Base-by-base conservation (phyloP, 164 flowering plant genomes). In the Tinospora cordifolia region DNA sequence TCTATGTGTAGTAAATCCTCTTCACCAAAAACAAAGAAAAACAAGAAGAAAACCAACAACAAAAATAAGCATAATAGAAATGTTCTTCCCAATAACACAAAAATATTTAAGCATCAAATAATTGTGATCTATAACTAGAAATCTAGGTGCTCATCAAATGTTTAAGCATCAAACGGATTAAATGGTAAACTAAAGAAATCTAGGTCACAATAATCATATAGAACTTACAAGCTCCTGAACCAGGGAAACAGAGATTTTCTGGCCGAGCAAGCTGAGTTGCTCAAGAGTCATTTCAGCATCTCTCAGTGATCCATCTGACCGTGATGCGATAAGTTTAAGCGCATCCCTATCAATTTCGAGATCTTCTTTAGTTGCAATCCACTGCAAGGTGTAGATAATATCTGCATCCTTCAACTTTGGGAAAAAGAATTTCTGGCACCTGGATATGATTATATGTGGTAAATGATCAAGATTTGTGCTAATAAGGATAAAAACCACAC, bases 241-340 rank as follows among this genome's bases (percentile, higher is more conserved):
- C 67, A 95, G 80, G 57, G 88, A 78, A 69, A 91, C 84, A 3
- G 94, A 86, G 54, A 95, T 92, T 81, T 79, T 87, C 81, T 87
- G 91, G 19, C 99, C 99, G 66, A 95, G 91, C 76, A 92, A 88
- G 80, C 97, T 92, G 76, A 95, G 81, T 76, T 95, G 99, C 78
- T 95, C 99, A 67, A 95, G 90, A 71, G 97, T 95, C 99, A 95
- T 95, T 81, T 91, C 89, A 67, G 97, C 99, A 84, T 95, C 97
- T 78, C 97, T 84, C 68, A 95, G 75, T 67, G 99, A 95, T 73
- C 99, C 99, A 84, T 92, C 98, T 46, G 99, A 95, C 44, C 90
- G 73, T 57, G 99, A 88, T 67, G 96, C 92, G 74, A 95, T 87
- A 73, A 95, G 98, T 78, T 90, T 95, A 60, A 95, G 68, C 0